Evolutionary conservation across 768 basidiomycete species (phyloP).

Genomic region (Tulasnella sp.): DNA sequence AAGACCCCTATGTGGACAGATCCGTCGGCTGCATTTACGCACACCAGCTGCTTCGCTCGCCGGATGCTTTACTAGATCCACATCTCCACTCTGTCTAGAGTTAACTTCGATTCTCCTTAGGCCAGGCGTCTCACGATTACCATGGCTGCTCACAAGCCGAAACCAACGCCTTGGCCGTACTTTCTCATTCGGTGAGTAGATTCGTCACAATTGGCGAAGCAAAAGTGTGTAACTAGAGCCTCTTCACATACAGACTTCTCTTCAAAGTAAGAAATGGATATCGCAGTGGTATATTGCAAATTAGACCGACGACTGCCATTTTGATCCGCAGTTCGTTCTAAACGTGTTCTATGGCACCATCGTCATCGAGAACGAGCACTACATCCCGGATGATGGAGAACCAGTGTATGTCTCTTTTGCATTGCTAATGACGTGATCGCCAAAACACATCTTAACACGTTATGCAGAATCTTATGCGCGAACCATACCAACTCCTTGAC

Average conservation of each 20-base stretch:
- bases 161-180: constrained; percentile 53
- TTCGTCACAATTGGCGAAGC: not conserved
- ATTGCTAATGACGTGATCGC: not conserved
- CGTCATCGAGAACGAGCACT: constrained; percentile 65
- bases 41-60: too few relatives aligned
- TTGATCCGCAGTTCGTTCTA: constrained; percentile 49
- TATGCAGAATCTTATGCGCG: constrained; percentile 61
- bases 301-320: not conserved
- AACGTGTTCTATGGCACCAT: constrained; percentile 88
- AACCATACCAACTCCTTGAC: constrained; percentile 84
- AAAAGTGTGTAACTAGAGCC: not conserved
- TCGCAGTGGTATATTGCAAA: not conserved
- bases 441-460: not conserved
- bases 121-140: not conserved
- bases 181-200: constrained; percentile 39
- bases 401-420: constrained; percentile 45
- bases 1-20: too few relatives aligned
- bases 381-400: constrained; percentile 58
- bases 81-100: too few relatives aligned
- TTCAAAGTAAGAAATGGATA: constrained; percentile 18
- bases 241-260: constrained; percentile 23
- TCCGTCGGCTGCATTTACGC: too few relatives aligned
- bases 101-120: too few relatives aligned
- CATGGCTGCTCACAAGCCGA: constrained; percentile 10
- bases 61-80: too few relatives aligned